Conservation (phyloP, 2,329 filamentous ascomycete species). For the Diaporthe nobilis region DNA sequence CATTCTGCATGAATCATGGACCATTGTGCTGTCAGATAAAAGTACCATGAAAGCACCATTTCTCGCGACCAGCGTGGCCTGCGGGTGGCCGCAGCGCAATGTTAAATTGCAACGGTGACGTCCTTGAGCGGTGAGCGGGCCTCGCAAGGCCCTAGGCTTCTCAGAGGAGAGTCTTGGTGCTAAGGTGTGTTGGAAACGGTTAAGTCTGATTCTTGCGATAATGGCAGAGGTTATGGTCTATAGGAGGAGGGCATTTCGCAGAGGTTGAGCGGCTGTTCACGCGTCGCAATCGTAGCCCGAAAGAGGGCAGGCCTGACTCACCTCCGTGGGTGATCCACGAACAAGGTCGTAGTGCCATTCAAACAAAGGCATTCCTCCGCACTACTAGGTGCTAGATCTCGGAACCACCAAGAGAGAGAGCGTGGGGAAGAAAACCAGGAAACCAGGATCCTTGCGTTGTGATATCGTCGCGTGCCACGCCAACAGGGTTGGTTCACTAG, state of each 20-base stretch:
- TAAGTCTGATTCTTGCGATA: neutral
- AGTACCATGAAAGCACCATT: slow-evolving; percentile 4
- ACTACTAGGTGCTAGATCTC: slow-evolving; percentile 18
- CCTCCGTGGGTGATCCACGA: slow-evolving; percentile 20
- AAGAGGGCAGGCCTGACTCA: slow-evolving; percentile 18
- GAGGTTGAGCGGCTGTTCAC: neutral
- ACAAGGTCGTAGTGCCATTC: slow-evolving; percentile 8
- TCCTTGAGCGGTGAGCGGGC: slow-evolving; percentile 7
- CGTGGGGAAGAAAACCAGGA: slow-evolving; percentile 11
- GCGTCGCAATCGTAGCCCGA: slow-evolving; percentile 12
- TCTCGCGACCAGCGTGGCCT: neutral
- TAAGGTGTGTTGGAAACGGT: neutral
- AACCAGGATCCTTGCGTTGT: neutral
- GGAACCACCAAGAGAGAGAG: slow-evolving; percentile 13
- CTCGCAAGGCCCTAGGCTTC: neutral
- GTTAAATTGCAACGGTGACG: slow-evolving; percentile 3
- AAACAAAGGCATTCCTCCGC: slow-evolving; percentile 26
- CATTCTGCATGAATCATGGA: slow-evolving; percentile 23
- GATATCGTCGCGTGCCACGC: slow-evolving; percentile 22
- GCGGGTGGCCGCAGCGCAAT: slow-evolving; percentile 7
- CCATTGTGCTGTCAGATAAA: neutral
- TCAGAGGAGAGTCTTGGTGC: neutral
- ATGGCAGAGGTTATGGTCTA: neutral
- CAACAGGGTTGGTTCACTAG: slow-evolving; percentile 23
- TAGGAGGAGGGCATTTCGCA: neutral